Evolutionary conservation across 306 rosid genomes (phyloP), one percentile per base, ranked within the genome.

Genomic region (Glycine soja): DNA sequence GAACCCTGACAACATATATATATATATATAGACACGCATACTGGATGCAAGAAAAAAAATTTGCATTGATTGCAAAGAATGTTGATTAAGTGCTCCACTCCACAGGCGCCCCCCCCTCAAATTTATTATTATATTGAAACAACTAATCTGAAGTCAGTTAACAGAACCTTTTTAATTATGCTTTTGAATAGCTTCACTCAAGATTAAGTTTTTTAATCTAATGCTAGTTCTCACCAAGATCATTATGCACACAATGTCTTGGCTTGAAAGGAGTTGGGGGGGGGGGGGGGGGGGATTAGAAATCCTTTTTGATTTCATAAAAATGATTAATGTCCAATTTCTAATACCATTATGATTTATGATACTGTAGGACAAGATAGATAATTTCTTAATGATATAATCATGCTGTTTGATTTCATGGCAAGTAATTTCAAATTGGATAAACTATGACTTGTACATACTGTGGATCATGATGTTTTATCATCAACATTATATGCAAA

Each of bases 401-500:
- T 38, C 43, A 38, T 4, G 43, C 43, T 38, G 6, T 38, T 38
- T 5, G 43, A 42, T 66, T n/a, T 8, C 8, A 7, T n/a, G 51
- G 30, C 72, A n/a, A 40, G 13, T 66, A 66, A 40, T 66, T 66
- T 40, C 13, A 42, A 40, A 40, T 40, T 8, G 14, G 24, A 66
- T 66, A n/a, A 24, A 40, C 8, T 40, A 42, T 14, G 50, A 40
- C 12, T 3, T 3, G 51, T n/a, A 66, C 43, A 36, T 4, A 36
- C 40, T 36, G 40, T 24, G 30, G 30, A 24, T 24, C 30, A 52
- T 53, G 36, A 57, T 58, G 68, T 0, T 38, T 10, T 80, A 43
- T 15, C 53, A 47, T 71, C 15, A 62, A 12, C 73, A 61, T 72
- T 63, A 18, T 11, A 32, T 74, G 45, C 59, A 74, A 66, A 64